Evolutionary conservation across 768 basidiomycete species (phyloP), one percentile per base, ranked within the genome.

Genomic region (Boletus eberwhitei): DNA sequence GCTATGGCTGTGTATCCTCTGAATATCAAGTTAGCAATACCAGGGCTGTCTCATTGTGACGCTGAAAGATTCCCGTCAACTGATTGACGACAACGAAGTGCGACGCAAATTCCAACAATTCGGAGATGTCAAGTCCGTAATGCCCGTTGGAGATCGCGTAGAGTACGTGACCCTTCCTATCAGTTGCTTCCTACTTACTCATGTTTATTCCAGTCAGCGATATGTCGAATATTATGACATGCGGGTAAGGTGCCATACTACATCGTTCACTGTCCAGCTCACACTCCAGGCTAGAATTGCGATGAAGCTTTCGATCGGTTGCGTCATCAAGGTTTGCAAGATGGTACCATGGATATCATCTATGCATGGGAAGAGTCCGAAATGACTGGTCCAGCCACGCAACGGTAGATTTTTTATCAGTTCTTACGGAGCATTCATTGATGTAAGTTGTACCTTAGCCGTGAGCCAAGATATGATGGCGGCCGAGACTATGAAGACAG

Each of bases 161-260:
- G 86, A 90, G 87, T 84, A 62, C 51, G 77, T 68, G 46, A 44
- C 32, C 6, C 4, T 31, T 14, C 34, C 16, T 29, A 2, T 42
- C 13, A n/a, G 4, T 42, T 13, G 24, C 6, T 21, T 48, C 12
- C 14, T 36, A 21, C 24, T 51, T 49, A 26, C 55, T 63, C n/a
- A 58, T 37, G 41, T 36, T 48, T 12, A 50, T 26, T 29, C 8
- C 55, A 98, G 93, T 61, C 89, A 92, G 63, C 86, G 90, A 54
- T 85, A 90, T 59, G 88, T 98, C n/a, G 94, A 98, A 67, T 94
- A 85, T 66, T 99, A 87, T 66, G 97, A 99, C 66, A 90, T 82
- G 22, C 75, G 93, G 68, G 93, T 90, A 59, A 69, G 84, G 62
- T 4, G 7, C 19, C 3, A 39, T 45, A 17, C 36, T 43, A 32